Conservation (phyloP, 768 basidiomycete species). For the Podaxis mareebaensis region DNA sequence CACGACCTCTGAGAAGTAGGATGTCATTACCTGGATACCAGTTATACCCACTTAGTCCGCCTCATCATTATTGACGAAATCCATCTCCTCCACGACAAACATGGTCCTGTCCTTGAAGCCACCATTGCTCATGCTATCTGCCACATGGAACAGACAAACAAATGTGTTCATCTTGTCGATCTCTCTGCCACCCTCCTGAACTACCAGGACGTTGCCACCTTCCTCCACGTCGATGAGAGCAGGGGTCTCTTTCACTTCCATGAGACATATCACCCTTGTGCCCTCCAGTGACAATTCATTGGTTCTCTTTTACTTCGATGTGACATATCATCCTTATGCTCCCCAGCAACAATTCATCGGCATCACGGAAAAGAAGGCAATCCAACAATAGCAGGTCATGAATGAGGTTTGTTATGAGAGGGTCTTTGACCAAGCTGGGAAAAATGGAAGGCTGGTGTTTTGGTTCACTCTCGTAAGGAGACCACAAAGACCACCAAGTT, state of each 20-base stretch:
- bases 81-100: no score
- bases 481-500: slow-evolving; percentile 96
- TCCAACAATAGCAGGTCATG: slow-evolving; percentile 97
- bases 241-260: slow-evolving; percentile 98
- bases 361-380: slow-evolving; percentile 98
- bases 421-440: slow-evolving; percentile 83
- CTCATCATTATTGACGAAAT: no score
- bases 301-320: no score
- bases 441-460: slow-evolving; percentile 89
- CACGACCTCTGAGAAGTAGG: no score
- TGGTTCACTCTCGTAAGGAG: slow-evolving; percentile 98
- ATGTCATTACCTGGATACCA: no score
- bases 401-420: slow-evolving; percentile 99
- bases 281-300: slow-evolving; percentile 70
- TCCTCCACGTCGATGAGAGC: slow-evolving; percentile 89
- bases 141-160: no score
- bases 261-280: slow-evolving; percentile 89
- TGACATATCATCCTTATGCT: no score
- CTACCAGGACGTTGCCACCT: slow-evolving; percentile 62
- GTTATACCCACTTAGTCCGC: no score
- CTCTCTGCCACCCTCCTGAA: no score
- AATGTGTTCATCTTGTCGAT: no score
- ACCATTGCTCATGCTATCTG: no score
- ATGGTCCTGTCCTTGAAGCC: no score
- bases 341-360: slow-evolving; percentile 71